Evolutionary conservation across 805 yeast genomes (phyloP), one percentile per base, ranked within the genome.

Genomic region (Kodamaea jinghongensis): DNA sequence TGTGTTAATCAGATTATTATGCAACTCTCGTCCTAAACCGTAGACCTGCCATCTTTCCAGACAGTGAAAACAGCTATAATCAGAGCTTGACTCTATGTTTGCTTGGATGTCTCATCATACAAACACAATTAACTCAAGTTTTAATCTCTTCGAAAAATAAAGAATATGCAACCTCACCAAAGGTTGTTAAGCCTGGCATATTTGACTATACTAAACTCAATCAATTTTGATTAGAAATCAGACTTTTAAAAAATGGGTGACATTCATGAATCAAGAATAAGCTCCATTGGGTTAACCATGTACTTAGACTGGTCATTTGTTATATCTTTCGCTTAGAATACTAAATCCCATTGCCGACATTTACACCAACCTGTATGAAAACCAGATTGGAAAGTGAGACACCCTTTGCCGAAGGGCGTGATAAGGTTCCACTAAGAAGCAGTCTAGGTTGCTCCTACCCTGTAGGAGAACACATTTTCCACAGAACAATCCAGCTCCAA

Each of bases 51-150:
- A 67, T 67, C 63, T 67, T 67, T 67, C 73, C 73, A 67, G 72
- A 57, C 71, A 51, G 65, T 67, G 70, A 60, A 50, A 44, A 63
- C 61, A 62, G 71, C 83, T 82, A 31, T 42, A 27, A 47, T 47
- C 86, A 73, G 90, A 83, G 89, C 90, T 83, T 83, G 90, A 83
- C 90, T 83, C 90, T 81, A 81, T 81, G 86, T 80, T 78, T 81
- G 84, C 76, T 78, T 71, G 62, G 67, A 70, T 78, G 63, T 81
- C 75, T 83, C 90, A 83, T 83, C 90, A 82, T 73, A 39, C 49
- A 48, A 56, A 41, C 41, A 44, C 36, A 46, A 37, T 39, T 30
- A 34, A 42, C 33, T 36, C 34, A 33, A 44, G 41, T 17, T 27
- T 48, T 48, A 31, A 34, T 33, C 44, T 25, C 22, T 27, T 42